A percentile compares a stretch with the other conserved stretches of the same genome.
Evolutionary conservation across 2,329 filamentous ascomycete species (phyloP).

Genomic region (Dryadomyces quercivorus): DNA sequence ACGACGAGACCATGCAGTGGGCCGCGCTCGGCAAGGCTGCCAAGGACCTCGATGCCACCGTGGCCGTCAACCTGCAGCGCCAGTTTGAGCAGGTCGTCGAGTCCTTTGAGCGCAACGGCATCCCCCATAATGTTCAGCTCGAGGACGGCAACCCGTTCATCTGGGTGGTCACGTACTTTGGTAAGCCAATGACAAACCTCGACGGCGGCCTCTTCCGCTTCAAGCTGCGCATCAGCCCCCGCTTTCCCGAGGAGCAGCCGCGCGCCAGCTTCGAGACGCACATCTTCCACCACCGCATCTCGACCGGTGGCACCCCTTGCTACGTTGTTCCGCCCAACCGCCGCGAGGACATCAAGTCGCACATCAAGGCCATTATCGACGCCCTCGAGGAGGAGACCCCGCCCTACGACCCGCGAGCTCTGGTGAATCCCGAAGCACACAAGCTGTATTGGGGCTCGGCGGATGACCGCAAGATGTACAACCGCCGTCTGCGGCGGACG

Average conservation of each 20-base stretch:
- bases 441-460: slow-evolving; percentile 74
- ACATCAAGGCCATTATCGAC: slow-evolving; percentile 72
- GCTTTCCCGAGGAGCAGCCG: slow-evolving; percentile 81
- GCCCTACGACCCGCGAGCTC: slow-evolving; percentile 78
- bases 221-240: slow-evolving; percentile 65
- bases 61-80: slow-evolving; percentile 69
- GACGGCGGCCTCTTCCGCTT: slow-evolving; percentile 85
- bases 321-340: slow-evolving; percentile 54
- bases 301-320: slow-evolving; percentile 67
- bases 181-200: slow-evolving; percentile 81
- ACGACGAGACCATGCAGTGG: slow-evolving; percentile 63
- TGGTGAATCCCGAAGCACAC: slow-evolving; percentile 76
- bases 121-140: slow-evolving; percentile 64
- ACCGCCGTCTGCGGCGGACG: slow-evolving; percentile 64
- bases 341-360: slow-evolving; percentile 65
- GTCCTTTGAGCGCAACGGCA: slow-evolving; percentile 57
- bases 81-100: slow-evolving; percentile 77
- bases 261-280: slow-evolving; percentile 68
- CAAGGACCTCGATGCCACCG: slow-evolving; percentile 54
- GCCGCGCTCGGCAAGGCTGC: slow-evolving; percentile 52
- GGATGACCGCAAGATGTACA: slow-evolving; percentile 75
- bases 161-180: slow-evolving; percentile 83
- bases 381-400: slow-evolving; percentile 80
- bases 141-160: slow-evolving; percentile 77
- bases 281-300: slow-evolving; percentile 81